Conservation (phyloP, 2,329 filamentous ascomycete genomes). For the Ceratocystiopsis brevicomis region DNA sequence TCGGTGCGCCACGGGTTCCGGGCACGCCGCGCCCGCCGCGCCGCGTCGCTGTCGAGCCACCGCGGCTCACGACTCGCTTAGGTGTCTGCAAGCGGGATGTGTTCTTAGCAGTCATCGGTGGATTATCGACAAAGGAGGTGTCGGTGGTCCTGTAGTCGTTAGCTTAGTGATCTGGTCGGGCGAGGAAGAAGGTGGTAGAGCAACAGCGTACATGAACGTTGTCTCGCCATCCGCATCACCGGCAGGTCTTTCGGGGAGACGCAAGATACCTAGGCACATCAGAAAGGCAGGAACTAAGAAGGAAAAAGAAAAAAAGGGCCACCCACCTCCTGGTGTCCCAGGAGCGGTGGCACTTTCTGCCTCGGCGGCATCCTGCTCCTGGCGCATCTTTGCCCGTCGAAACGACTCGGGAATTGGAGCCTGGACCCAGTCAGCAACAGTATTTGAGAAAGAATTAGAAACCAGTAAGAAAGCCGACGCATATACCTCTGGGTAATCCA, state of each 20-base stretch:
- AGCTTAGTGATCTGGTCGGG: no score
- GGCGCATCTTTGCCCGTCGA: constrained; percentile 32
- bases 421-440: constrained; percentile 21
- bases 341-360: not conserved
- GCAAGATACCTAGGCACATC: constrained; percentile 4
- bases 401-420: constrained; percentile 75
- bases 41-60: constrained; percentile 13
- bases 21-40: constrained; percentile 15
- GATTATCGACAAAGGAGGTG: constrained; percentile 79
- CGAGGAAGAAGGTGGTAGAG: not conserved
- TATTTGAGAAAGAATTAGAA: no score
- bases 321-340: not conserved
- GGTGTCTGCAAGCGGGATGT: constrained; percentile 26
- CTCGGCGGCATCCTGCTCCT: constrained; percentile 26
- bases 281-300: no score
- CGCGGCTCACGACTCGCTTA: constrained; percentile 26
- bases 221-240: constrained; percentile 42
- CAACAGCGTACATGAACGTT: constrained; percentile 55
- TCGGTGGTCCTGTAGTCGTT: constrained; percentile 53
- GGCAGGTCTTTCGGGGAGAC: constrained; percentile 13
- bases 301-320: not conserved
- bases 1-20: constrained; percentile 15
- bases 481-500: constrained; percentile 79
- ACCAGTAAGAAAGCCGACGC: no score
- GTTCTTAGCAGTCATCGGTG: constrained; percentile 32